Conservation (phyloP, 2,329 filamentous ascomycete species). For the Colletotrichum filicis region DNA sequence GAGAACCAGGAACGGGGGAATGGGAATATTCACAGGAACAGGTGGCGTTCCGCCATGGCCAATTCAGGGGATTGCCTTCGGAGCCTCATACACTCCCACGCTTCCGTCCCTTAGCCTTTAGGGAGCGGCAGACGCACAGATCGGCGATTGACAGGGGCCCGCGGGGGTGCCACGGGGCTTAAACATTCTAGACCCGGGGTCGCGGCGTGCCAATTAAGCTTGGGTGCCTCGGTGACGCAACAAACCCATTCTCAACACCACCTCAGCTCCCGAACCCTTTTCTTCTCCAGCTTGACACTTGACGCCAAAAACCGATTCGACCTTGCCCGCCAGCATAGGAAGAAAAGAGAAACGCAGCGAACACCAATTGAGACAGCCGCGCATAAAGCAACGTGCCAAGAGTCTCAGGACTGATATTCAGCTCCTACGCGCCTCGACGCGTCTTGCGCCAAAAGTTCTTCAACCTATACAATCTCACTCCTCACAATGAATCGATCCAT, state of each 20-base stretch:
- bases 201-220: slow-evolving; percentile 28
- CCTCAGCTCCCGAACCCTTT: background rate
- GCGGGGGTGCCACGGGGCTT: background rate
- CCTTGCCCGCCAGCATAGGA: background rate
- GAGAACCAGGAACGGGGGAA: slow-evolving; percentile 11
- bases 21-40: slow-evolving; percentile 29
- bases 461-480: background rate
- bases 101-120: background rate
- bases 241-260: slow-evolving; percentile 20
- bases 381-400: background rate
- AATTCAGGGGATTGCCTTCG: slow-evolving; percentile 11
- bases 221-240: slow-evolving; percentile 30
- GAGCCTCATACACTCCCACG: too few species aligned
- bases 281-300: background rate
- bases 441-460: slow-evolving; percentile 16
- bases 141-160: slow-evolving; percentile 25
- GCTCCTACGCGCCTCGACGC: slow-evolving; percentile 22
- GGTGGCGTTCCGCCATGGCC: slow-evolving; percentile 31
- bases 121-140: slow-evolving; percentile 32
- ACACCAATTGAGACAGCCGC: background rate
- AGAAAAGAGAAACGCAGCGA: background rate
- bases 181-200: slow-evolving; percentile 16
- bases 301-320: background rate
- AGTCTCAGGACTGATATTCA: background rate
- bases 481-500: slow-evolving; percentile 76